These are phyloP conservation scores for Saccharum hybrid DNA, from an alignment of 202 grass and related monocot genomes.

Conservation along the genomic window DNA sequence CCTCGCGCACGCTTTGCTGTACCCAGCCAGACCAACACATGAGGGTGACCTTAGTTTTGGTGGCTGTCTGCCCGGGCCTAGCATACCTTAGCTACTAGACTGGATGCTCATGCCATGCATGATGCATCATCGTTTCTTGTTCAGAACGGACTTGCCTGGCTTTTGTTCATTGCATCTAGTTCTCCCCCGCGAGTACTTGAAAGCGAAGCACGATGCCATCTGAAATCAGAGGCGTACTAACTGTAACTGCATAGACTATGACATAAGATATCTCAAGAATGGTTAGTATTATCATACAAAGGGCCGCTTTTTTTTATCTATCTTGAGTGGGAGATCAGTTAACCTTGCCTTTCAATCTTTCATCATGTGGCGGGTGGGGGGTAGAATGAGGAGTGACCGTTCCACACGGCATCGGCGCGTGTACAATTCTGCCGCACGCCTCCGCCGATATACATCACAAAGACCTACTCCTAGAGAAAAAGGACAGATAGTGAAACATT, in stretches of 20 bases:
- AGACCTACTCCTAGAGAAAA: not conserved
- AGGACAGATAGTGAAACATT: not conserved
- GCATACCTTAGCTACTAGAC: not conserved
- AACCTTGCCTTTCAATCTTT: too few species aligned
- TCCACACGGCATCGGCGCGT: not conserved
- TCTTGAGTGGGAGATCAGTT: too few species aligned
- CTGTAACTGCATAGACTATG: not conserved
- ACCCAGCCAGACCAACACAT: not conserved
- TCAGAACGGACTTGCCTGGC: not conserved
- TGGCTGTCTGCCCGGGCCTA: not conserved
- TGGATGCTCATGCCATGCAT: not conserved
- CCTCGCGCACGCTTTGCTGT: not conserved
- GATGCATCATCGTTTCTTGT: not conserved
- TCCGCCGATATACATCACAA: not conserved
- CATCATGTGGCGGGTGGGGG: not conserved
- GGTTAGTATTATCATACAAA: not conserved
- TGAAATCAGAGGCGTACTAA: too few species aligned
- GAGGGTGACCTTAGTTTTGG: slow-evolving; percentile 30
- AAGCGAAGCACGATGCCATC: not conserved
- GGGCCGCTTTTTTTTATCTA: too few species aligned
- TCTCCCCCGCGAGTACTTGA: too few species aligned
- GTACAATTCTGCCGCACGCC: not conserved
- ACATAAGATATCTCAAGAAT: not conserved
- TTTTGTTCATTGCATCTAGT: not conserved
- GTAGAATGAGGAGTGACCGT: not conserved